phyloP scores from a whole-genome alignment of 2,329 filamentous ascomycete genomes.

The Trichoderma atroviride region DNA sequence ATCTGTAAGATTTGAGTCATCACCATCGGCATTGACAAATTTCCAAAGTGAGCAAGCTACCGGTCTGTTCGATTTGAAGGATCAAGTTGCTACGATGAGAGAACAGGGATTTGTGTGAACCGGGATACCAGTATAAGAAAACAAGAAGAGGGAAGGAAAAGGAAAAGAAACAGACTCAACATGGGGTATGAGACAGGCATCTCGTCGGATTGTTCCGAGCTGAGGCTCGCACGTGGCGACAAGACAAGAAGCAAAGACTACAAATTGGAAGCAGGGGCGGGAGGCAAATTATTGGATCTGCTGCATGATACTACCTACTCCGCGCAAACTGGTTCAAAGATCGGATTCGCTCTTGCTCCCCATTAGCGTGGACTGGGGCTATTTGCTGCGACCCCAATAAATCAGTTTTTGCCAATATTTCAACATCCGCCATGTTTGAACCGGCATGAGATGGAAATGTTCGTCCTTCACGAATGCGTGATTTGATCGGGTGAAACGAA shows the following conservation, averaged over 20 bases:
- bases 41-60: background rate
- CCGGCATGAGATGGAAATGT: background rate
- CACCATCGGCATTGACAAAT: background rate
- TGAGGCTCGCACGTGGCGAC: conserved; percentile 9
- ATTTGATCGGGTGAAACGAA: background rate
- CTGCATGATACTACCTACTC: background rate
- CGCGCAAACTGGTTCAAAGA: background rate
- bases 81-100: background rate
- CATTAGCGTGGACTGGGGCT: background rate
- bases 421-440: background rate
- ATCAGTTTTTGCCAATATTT: background rate
- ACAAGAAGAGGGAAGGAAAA: background rate
- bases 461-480: background rate
- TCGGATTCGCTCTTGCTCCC: background rate
- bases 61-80: background rate
- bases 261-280: background rate
- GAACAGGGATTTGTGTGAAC: background rate
- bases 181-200: background rate
- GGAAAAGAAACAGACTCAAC: background rate
- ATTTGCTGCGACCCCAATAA: background rate
- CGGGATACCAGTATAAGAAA: background rate
- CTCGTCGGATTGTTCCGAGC: background rate
- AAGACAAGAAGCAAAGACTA: background rate
- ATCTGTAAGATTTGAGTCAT: conserved; percentile 14
- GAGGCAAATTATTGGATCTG: background rate